These are phyloP conservation scores for Pyricularia pennisetigena DNA, from an alignment of 2,329 filamentous ascomycete species.

Conservation along the genomic window DNA sequence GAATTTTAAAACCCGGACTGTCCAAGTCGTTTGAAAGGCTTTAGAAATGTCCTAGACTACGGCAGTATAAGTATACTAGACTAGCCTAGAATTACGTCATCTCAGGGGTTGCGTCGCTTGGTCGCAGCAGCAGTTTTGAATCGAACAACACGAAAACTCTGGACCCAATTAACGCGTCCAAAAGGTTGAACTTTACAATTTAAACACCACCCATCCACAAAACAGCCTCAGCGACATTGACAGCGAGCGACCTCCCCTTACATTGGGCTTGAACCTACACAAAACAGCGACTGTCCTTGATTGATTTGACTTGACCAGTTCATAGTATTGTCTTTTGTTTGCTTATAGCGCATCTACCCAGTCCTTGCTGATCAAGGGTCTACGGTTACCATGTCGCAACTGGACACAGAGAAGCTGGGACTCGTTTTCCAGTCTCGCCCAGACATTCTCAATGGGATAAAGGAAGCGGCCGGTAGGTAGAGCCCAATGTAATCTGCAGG, in stretches of 20 bases:
- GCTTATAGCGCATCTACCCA: no score
- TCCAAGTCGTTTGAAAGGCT: no score
- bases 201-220: not conserved
- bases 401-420: slow-evolving; percentile 39
- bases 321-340: no score
- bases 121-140: not conserved
- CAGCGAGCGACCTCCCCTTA: not conserved
- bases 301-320: no score
- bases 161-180: not conserved
- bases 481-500: not conserved
- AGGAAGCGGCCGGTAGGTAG: slow-evolving; percentile 38
- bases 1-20: not conserved
- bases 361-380: not conserved
- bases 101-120: not conserved
- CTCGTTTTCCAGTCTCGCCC: slow-evolving; percentile 45
- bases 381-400: slow-evolving; percentile 18
- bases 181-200: not conserved
- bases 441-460: slow-evolving; percentile 45
- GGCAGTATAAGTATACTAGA: not conserved
- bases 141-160: not conserved
- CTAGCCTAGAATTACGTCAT: not conserved
- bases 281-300: not conserved
- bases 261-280: not conserved
- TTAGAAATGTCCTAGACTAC: not conserved
- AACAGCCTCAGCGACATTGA: not conserved